These are phyloP conservation scores for Cryptococcus sp. DNA, from an alignment of 1,284 basidiomycete species.

Conservation along the genomic window DNA sequence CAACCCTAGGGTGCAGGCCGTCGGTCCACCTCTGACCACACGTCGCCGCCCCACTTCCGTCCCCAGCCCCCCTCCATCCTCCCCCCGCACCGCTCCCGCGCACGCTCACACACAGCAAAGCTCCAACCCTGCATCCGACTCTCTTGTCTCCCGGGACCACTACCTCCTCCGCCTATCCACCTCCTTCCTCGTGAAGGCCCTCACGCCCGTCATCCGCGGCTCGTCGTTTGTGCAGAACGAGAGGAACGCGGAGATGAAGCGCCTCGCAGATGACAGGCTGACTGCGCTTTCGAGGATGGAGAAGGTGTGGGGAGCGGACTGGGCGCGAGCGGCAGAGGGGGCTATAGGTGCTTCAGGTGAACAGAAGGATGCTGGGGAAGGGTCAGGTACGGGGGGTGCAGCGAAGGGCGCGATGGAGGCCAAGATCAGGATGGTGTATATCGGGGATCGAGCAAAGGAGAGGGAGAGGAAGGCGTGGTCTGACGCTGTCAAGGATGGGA, in stretches of 20 bases:
- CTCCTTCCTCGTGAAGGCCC: slow-evolving; percentile 38
- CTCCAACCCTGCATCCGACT: slow-evolving; percentile 8
- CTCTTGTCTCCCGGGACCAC: slow-evolving; percentile 37
- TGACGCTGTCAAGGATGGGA: slow-evolving; percentile 74
- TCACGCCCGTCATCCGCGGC: slow-evolving; percentile 33
- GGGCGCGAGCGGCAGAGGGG: slow-evolving; percentile 31
- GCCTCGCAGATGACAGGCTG: slow-evolving; percentile 67
- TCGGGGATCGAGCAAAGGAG: slow-evolving; percentile 62
- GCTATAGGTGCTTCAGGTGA: slow-evolving; percentile 4
- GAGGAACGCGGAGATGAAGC: slow-evolving; percentile 32
- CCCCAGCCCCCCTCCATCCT: slow-evolving; percentile 5
- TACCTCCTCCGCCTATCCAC: slow-evolving; percentile 42
- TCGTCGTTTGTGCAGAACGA: slow-evolving; percentile 27
- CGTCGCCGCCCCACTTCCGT: background rate
- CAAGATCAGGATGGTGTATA: slow-evolving; percentile 48
- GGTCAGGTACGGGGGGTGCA: slow-evolving; percentile 19
- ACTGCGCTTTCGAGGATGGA: slow-evolving; percentile 63
- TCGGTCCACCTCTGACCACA: too few relatives aligned
- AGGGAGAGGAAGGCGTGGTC: slow-evolving; percentile 65
- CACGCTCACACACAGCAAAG: slow-evolving; percentile 6
- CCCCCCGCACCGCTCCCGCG: slow-evolving; percentile 7
- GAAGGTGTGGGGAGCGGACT: slow-evolving; percentile 65
- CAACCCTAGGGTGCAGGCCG: too few relatives aligned
- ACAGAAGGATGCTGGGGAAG: slow-evolving; percentile 16
- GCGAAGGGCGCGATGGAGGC: slow-evolving; percentile 50